phyloP scores from a whole-genome alignment of 1,139 yeast species.

The Diutina pseudorugosa region DNA sequence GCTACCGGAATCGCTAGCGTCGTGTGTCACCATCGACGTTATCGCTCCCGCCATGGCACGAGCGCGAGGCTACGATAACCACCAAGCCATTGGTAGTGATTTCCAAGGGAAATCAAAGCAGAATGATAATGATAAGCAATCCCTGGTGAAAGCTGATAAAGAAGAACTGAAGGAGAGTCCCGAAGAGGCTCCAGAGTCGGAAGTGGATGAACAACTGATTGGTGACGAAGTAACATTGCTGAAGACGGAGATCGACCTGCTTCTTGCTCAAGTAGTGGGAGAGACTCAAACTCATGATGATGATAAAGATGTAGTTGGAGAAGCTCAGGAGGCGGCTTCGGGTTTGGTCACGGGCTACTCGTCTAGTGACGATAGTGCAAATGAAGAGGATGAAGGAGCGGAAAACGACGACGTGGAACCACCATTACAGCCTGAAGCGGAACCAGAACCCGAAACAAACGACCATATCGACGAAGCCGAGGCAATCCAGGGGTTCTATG shows the following conservation, averaged over 20 bases:
- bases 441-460: not conserved
- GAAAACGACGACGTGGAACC: not conserved
- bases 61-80: not conserved
- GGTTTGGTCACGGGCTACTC: constrained; percentile 1
- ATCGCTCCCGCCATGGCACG: not conserved
- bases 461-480: constrained; percentile 6
- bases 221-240: not conserved
- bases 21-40: not conserved
- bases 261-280: not conserved
- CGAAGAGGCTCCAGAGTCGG: too few relatives aligned
- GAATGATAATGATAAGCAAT: not conserved
- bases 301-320: not conserved
- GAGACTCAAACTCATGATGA: not conserved
- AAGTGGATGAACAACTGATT: not conserved
- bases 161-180: not conserved
- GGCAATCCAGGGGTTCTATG: constrained; percentile 10
- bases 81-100: not conserved
- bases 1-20: not conserved
- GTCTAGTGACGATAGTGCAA: constrained; percentile 4
- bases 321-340: not conserved
- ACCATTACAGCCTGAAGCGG: not conserved
- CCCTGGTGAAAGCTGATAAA: too few relatives aligned
- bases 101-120: not conserved
- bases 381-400: not conserved
- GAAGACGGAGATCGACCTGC: not conserved